Evolutionary conservation across 768 basidiomycete genomes (phyloP), one percentile per base, ranked within the genome.

Genomic region (Tulasnella sp.): DNA sequence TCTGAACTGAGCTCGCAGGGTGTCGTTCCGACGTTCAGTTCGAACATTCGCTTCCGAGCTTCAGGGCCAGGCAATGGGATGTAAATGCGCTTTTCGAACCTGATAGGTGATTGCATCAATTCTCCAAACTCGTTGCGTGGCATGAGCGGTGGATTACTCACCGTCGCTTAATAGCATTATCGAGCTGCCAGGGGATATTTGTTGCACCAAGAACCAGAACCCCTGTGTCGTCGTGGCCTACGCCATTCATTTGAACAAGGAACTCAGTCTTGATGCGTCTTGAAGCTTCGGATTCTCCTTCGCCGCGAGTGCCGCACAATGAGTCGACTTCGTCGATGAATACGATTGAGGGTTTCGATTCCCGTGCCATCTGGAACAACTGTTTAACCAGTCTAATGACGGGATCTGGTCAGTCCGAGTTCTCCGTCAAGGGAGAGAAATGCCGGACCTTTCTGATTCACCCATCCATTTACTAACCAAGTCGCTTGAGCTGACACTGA

Each of bases 381-480:
- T 98, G 94, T 80, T 94, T 95, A 64, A 99, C 97, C 66, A 98
- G 85, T 78, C 95, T 96, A 72, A 32, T 35, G 29, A 52, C 59
- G 62, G 72, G 67, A 26, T 19, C 74, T 9, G 66, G 63, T 68
- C 62, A 42, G 52, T 17, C 66, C 36, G 12, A 22, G 9, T 16
- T 2, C n/a, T 26, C n/a, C 47, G 4, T 9, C 14, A 52, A 26
- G 22, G 9, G 47, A 52, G n/a, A 7, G 4, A 52, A 26, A 0
- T 9, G 47, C 80, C 88, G 78, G 74, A 92, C 95, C 96, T 84
- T 82, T 98, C 96, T 4, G 94, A 95, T 80, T 99, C 97, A 73
- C 97, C 97, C 83, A 98, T 97, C 97, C 97, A 99, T 80, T 98
- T 99, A 80, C 94, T 95, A 71, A 98, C 97, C 71, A 99, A 84